Base-by-base conservation (phyloP, 164 flowering plant genomes). In the Litsea cubeba region DNA sequence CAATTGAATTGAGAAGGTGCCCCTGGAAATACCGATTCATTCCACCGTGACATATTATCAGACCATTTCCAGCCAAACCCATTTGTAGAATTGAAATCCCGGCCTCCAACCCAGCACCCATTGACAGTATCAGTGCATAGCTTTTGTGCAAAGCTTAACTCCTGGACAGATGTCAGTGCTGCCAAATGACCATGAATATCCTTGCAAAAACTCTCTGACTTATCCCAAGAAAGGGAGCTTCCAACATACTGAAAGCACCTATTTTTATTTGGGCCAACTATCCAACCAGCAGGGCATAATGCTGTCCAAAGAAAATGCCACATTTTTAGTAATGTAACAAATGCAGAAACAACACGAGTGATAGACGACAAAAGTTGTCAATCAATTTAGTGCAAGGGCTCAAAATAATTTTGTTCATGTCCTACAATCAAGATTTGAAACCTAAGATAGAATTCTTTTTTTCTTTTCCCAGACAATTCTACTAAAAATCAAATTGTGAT, bases 41-140 rank as follows among this genome's bases (percentile, higher is more conserved):
- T 90, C 92, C 89, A 87, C 23, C 46, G 50, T 10, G 91, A 80
- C 18, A 79, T 32, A 80, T 85, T 81, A 74, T 92, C 96, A 73
- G 93, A 88, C 98, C 98, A 92, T 74, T 79, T 88, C 98, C 98
- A 94, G 77, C 73, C 78, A 30, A 81, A 71, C 65, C 83, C 86
- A 72, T 5, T 12, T 22, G 83, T 74, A 50, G 82, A 80, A 64
- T 82, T 84, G 73, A 74, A 46, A 18, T 73, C 72, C 74, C 84
- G 83, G 40, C 93, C 97, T 35, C 98, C 98, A 82, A 90, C 83
- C 98, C 97, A 94, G 76, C 96, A 94, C 60, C 93, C 87, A 73
- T 68, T 76, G 10, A 5, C 67, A 14, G n/a, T 71, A 46, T 76
- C 79, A 63, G 72, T 28, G 76, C 97, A 94, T 25, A 91, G 66